A percentile compares a stretch with the other conserved stretches of the same genome.
These are phyloP conservation scores for Syncephalastrum sp. DNA, from an alignment of 371 early-diverging fungal genomes.

Conservation along the genomic window DNA sequence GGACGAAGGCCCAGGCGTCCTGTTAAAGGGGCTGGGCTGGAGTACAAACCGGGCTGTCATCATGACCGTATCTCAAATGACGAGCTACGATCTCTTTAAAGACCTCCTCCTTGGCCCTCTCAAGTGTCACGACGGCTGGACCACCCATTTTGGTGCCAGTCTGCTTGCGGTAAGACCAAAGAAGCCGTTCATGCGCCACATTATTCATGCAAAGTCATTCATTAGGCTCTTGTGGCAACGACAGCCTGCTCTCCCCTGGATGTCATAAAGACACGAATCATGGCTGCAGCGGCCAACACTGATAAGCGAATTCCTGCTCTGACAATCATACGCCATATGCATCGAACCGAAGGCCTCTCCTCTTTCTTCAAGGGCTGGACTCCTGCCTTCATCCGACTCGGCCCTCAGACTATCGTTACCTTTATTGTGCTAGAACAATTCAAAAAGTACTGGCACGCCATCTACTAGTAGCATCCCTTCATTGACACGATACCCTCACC, in stretches of 20 bases:
- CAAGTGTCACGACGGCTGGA: slow-evolving; percentile 51
- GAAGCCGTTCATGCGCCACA: neutral
- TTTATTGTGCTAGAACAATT: slow-evolving; percentile 84
- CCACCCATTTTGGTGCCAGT: slow-evolving; percentile 66
- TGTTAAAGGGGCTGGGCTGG: slow-evolving; percentile 63
- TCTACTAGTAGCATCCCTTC: no score
- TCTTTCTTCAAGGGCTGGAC: slow-evolving; percentile 91
- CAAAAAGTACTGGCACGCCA: slow-evolving; percentile 25
- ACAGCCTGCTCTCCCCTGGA: slow-evolving; percentile 86
- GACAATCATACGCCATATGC: slow-evolving; percentile 59
- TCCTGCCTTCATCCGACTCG: slow-evolving; percentile 77
- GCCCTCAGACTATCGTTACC: slow-evolving; percentile 87
- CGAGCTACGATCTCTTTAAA: slow-evolving; percentile 65
- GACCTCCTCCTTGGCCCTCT: slow-evolving; percentile 46
- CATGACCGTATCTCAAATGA: slow-evolving; percentile 68
- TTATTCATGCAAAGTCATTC: neutral
- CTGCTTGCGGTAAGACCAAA: slow-evolving; percentile 50
- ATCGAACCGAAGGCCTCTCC: slow-evolving; percentile 67
- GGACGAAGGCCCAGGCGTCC: slow-evolving; percentile 55
- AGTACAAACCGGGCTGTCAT: slow-evolving; percentile 66
- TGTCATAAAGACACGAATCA: slow-evolving; percentile 89
- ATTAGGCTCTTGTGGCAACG: slow-evolving; percentile 83
- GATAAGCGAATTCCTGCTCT: slow-evolving; percentile 27
- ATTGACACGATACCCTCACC: no score
- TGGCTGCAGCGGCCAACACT: slow-evolving; percentile 57